Evolutionary conservation across 2,329 filamentous ascomycete species (phyloP), one percentile per base, ranked within the genome.

Genomic region (Aureobasidium melanogenum): DNA sequence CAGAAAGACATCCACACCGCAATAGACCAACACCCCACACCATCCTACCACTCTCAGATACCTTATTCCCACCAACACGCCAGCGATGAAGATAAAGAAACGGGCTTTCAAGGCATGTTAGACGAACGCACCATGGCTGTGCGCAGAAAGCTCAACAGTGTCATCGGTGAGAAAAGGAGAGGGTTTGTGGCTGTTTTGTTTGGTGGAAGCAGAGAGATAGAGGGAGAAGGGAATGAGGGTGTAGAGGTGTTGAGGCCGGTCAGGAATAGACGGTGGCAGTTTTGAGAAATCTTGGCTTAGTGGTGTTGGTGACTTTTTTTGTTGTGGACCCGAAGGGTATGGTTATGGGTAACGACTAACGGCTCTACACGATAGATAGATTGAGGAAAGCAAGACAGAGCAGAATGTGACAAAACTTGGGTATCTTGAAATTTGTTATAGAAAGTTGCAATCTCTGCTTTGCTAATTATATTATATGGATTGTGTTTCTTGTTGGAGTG

Each of bases 51-150:
- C 52, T 43, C 46, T 39, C 24, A 19, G 17, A 9, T 26, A 5
- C 48, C 62, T 30, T n/a, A n/a, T n/a, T 58, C 48, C 56, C 38
- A 26, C 12, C 1, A 44, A 26, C 19, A 36, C 5, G 2, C 47
- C n/a, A 3, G 2, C 5, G 30, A 22, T 24, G 9, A 19, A 5
- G n/a, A 17, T 36, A 6, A 5, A 41, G 5, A 30, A 8, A 22
- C 32, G 22, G 36, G 12, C 1, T 39, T 61, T 30, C 9, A 22
- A 12, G 46, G 46, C 7, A 52, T 46, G 47, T 22, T 61, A 7
- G 58, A 61, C 7, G 48, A 32, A 15, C 26, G 58, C n/a, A 61
- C 58, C 7, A 52, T 61, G 58, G 46, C 39, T 12, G 58, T 52
- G 8, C 38, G 58, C 9, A 30, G 28, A 9, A 22, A 26, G 6